These are phyloP conservation scores for Saccharomyces uvarum DNA, from an alignment of 1,139 yeast species.

Conservation along the genomic window DNA sequence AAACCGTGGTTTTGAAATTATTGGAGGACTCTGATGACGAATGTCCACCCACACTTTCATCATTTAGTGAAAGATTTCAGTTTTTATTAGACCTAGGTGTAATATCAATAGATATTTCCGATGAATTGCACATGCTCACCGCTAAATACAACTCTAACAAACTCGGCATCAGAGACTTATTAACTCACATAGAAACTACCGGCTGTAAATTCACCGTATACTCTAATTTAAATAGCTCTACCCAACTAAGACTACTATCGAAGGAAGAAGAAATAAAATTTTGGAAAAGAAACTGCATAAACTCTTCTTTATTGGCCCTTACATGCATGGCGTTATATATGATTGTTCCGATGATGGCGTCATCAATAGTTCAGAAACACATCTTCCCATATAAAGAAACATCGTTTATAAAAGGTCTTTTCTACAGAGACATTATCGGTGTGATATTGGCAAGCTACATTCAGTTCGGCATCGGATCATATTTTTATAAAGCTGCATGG, in stretches of 20 bases:
- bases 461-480: conserved; percentile 54
- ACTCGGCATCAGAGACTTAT: conserved; percentile 52
- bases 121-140: conserved; percentile 2
- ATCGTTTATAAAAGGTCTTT: conserved; percentile 43
- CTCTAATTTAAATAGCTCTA: conserved; percentile 14
- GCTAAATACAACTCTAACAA: conserved; percentile 39
- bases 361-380: conserved; percentile 9
- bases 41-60: neutral
- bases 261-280: conserved; percentile 62
- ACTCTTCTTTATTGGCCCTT: conserved; percentile 32
- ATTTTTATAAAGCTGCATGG: conserved; percentile 57
- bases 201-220: conserved; percentile 45
- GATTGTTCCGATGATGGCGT: conserved; percentile 24
- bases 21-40: neutral
- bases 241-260: conserved; percentile 64
- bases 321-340: conserved; percentile 25
- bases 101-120: conserved; percentile 33
- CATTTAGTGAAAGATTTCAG: conserved; percentile 12
- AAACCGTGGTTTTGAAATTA: neutral
- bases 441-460: conserved; percentile 55
- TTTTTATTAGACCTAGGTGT: conserved; percentile 43
- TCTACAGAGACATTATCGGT: conserved; percentile 54
- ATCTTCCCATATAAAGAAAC: conserved; percentile 22
- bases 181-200: conserved; percentile 40
- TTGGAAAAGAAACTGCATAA: conserved; percentile 56